phyloP scores from a whole-genome alignment of 805 yeast genomes.

The Kuraishia hungarica region DNA sequence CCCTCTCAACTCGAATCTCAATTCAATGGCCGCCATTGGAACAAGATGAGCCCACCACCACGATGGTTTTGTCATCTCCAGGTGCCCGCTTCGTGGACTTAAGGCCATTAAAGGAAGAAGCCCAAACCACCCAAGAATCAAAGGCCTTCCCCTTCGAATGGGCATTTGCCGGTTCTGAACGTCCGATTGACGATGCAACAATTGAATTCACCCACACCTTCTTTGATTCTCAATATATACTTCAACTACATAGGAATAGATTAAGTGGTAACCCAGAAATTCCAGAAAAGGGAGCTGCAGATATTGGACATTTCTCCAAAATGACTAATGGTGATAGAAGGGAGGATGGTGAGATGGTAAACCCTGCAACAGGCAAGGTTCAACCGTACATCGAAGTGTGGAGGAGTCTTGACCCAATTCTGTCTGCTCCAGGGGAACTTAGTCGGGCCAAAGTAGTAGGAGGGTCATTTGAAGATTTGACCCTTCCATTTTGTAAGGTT shows the following conservation, averaged over 20 bases:
- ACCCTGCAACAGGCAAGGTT: conserved; percentile 31
- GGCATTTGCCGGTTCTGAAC: conserved; percentile 47
- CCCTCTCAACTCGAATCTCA: conserved; percentile 36
- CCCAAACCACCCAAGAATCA: conserved; percentile 15
- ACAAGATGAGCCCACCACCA: conserved; percentile 34
- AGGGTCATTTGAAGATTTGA: conserved; percentile 7
- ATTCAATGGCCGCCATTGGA: conserved; percentile 42
- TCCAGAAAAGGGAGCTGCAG: conserved; percentile 12
- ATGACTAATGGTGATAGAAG: conserved; percentile 31
- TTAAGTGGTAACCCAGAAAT: conserved; percentile 6
- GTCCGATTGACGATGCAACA: conserved; percentile 23
- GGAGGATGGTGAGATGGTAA: conserved; percentile 42
- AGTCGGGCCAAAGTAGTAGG: not conserved
- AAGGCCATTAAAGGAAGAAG: conserved; percentile 27
- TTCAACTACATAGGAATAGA: conserved; percentile 6
- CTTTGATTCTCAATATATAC: conserved; percentile 31
- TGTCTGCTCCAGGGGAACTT: conserved; percentile 10
- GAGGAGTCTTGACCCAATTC: conserved; percentile 37
- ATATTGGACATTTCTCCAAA: conserved; percentile 35
- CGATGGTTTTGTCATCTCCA: conserved; percentile 40
- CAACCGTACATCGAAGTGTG: conserved; percentile 46
- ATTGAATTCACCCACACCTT: conserved; percentile 31
- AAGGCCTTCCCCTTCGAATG: conserved; percentile 48
- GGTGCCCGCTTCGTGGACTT: conserved; percentile 38
- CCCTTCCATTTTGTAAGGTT: conserved; percentile 6